Evolutionary conservation across 345 rosid species (phyloP).

Genomic region (Bruguiera gymnorhiza): DNA sequence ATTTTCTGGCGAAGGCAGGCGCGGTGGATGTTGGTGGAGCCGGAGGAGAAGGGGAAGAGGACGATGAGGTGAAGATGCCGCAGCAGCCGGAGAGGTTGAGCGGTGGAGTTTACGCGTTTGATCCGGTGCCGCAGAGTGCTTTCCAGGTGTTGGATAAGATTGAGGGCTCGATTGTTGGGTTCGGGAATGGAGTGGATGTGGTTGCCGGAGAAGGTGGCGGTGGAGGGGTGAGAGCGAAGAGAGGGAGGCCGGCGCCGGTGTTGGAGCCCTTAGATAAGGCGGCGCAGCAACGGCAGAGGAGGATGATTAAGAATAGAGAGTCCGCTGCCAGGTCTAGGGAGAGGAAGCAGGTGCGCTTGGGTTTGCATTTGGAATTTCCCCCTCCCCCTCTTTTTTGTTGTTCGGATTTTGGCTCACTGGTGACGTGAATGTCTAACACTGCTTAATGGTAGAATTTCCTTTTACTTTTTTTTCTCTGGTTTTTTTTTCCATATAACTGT

Average conservation of each 20-base stretch:
- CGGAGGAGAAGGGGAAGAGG: slow-evolving; percentile 29
- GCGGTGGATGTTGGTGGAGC: slow-evolving; percentile 44
- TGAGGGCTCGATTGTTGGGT: slow-evolving; percentile 52
- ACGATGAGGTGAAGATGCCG: slow-evolving; percentile 25
- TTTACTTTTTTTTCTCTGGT: not conserved
- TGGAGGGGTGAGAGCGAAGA: slow-evolving; percentile 58
- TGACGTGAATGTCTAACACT: too few relatives aligned
- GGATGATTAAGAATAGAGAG: slow-evolving; percentile 99
- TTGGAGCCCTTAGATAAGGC: slow-evolving; percentile 82
- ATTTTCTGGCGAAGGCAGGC: slow-evolving; percentile 71
- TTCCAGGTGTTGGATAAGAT: slow-evolving; percentile 55
- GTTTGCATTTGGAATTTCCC: not conserved
- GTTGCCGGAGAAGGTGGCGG: slow-evolving; percentile 10
- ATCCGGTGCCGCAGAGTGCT: slow-evolving; percentile 37
- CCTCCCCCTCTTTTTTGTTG: not conserved
- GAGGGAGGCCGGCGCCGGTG: slow-evolving; percentile 47
- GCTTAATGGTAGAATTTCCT: not conserved
- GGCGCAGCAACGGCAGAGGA: slow-evolving; percentile 83
- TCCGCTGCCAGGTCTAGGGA: slow-evolving; percentile 97
- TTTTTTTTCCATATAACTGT: not conserved
- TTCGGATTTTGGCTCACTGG: too few relatives aligned
- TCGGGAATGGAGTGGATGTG: slow-evolving; percentile 44
- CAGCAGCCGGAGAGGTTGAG: slow-evolving; percentile 39
- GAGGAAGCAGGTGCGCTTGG: slow-evolving; percentile 63
- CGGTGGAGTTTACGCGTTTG: slow-evolving; percentile 52